Conservation (phyloP, 169 alveolate genomes). For the Plasmodium knowlesi region DNA sequence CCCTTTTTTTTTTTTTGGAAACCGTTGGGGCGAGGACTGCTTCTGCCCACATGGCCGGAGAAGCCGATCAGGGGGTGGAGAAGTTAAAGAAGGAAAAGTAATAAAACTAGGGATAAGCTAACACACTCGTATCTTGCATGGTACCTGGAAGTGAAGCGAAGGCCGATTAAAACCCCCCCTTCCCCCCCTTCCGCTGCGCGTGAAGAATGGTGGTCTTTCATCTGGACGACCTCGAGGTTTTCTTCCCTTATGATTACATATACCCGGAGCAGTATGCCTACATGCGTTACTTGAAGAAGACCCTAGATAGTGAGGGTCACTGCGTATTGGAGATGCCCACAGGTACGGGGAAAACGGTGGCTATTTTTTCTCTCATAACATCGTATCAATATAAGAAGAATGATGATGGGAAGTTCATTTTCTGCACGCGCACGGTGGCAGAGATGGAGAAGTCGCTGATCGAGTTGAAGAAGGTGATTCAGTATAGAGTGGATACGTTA, state of each 20-base stretch:
- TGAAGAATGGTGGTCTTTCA: constrained; percentile 87
- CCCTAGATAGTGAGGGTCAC: constrained; percentile 95
- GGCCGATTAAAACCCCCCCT: neutral
- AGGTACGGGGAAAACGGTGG: constrained; percentile 98
- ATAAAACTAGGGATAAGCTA: neutral
- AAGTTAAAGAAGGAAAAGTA: neutral
- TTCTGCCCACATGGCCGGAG: neutral
- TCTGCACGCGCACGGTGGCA: constrained; percentile 96
- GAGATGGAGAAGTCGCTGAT: constrained; percentile 98
- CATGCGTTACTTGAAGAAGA: constrained; percentile 91
- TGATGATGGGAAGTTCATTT: constrained; percentile 88
- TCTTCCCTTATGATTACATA: constrained; percentile 95
- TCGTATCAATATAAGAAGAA: constrained; percentile 93
- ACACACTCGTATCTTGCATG: neutral
- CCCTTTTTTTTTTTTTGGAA: too few species aligned
- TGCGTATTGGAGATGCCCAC: constrained; percentile 98
- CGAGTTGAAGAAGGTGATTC: constrained; percentile 93
- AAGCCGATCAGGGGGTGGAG: neutral
- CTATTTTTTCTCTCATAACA: constrained; percentile 93
- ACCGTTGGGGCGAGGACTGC: neutral
- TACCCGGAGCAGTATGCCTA: constrained; percentile 96
- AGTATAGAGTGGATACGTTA: constrained; percentile 80
- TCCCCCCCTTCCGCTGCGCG: too few species aligned
- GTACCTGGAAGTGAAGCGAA: neutral
- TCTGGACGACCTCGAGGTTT: constrained; percentile 93